phyloP scores from a whole-genome alignment of 192 early-diverging fungal genomes.

The Mycoemilia scoparia region DNA sequence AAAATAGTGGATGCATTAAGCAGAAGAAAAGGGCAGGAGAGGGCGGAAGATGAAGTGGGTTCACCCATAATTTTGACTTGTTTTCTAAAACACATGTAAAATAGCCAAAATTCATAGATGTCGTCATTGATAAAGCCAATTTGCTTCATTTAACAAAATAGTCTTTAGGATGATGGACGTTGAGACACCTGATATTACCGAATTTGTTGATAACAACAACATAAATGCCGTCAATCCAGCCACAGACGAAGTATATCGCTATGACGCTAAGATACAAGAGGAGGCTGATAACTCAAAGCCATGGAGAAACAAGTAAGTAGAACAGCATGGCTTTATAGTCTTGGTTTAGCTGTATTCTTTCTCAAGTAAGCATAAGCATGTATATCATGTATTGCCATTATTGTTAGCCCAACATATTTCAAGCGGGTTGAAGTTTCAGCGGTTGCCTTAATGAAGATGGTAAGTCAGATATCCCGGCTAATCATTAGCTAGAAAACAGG shows the following conservation, averaged over 20 bases:
- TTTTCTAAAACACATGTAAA: no score
- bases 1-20: no score
- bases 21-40: no score
- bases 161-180: no score
- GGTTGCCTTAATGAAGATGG: slow-evolving; percentile 95
- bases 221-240: slow-evolving; percentile 41
- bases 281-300: slow-evolving; percentile 42
- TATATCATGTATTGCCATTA: background rate
- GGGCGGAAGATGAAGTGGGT: no score
- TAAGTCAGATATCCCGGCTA: slow-evolving; percentile 16
- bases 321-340: background rate
- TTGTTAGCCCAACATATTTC: slow-evolving; percentile 61
- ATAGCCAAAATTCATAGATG: no score
- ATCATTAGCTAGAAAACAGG: background rate
- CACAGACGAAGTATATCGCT: slow-evolving; percentile 66
- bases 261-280: slow-evolving; percentile 50
- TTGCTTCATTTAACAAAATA: no score
- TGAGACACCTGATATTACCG: no score
- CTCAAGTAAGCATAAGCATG: background rate
- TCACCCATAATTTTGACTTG: no score
- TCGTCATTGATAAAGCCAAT: no score
- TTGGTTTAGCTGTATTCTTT: background rate
- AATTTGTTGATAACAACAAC: no score
- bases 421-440: slow-evolving; percentile 82
- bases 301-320: slow-evolving; percentile 64